Conservation (phyloP, 768 basidiomycete species). For the Myochromella boudieri region DNA sequence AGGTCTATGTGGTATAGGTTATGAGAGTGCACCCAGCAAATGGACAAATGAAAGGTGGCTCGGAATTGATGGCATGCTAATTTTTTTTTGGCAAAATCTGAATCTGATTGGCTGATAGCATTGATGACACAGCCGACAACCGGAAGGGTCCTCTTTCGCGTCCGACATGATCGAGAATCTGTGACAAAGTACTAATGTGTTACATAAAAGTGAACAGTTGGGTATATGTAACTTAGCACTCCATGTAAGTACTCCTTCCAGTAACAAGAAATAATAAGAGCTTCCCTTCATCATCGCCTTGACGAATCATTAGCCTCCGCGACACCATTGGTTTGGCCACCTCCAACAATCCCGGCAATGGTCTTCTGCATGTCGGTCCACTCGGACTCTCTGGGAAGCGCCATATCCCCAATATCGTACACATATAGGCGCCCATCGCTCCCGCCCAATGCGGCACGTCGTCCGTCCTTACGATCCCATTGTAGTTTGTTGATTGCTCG, state of each 20-base stretch:
- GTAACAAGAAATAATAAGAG: too few relatives aligned
- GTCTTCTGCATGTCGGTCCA: slow-evolving; percentile 94
- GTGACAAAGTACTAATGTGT: too few relatives aligned
- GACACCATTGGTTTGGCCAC: slow-evolving; percentile 46
- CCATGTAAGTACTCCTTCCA: too few relatives aligned
- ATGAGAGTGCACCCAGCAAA: too few relatives aligned
- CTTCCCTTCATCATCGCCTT: too few relatives aligned
- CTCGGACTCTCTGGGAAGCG: slow-evolving; percentile 83
- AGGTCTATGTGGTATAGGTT: not conserved
- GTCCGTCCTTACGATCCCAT: slow-evolving; percentile 93
- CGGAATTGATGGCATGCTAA: slow-evolving; percentile 6
- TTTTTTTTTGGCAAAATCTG: slow-evolving; percentile 9
- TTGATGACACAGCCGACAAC: slow-evolving; percentile 5
- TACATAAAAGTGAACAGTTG: not conserved
- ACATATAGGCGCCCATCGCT: slow-evolving; percentile 92
- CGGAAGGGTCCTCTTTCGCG: slow-evolving; percentile 15
- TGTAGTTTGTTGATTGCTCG: slow-evolving; percentile 93
- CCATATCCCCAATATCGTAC: slow-evolving; percentile 93
- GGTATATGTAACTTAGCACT: not conserved
- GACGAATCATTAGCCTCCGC: slow-evolving; percentile 19
- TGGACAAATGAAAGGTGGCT: not conserved
- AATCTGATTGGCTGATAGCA: slow-evolving; percentile 7
- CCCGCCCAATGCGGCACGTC: slow-evolving; percentile 86
- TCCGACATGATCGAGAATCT: too few relatives aligned
- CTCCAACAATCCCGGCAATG: slow-evolving; percentile 68